Evolutionary conservation across 2,329 filamentous ascomycete genomes (phyloP).

Genomic region (Talaromyces piceae): DNA sequence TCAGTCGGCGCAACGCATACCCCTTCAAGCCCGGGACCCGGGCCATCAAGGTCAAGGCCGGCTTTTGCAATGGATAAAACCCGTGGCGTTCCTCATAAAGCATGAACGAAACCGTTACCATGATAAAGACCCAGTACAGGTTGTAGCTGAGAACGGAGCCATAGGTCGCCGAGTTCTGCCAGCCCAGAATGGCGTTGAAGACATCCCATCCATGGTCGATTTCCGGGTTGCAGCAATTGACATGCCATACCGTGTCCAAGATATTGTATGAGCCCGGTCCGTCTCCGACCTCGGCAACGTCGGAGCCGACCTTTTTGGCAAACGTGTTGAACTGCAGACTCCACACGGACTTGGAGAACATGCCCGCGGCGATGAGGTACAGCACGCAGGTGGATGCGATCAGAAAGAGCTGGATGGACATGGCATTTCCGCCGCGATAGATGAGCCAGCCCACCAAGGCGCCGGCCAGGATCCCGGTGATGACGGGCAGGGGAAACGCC

Average conservation of each 20-base stretch:
- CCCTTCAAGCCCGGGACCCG: slow-evolving; percentile 18
- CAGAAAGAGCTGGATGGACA: slow-evolving; percentile 68
- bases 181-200: slow-evolving; percentile 79
- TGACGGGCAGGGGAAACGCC: slow-evolving; percentile 68
- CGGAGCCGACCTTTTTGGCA: slow-evolving; percentile 49
- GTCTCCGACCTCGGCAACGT: slow-evolving; percentile 54
- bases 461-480: slow-evolving; percentile 64
- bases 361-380: slow-evolving; percentile 74
- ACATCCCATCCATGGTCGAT: slow-evolving; percentile 75
- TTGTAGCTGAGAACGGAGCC: slow-evolving; percentile 84
- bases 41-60: slow-evolving; percentile 12
- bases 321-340: slow-evolving; percentile 60
- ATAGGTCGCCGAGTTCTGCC: slow-evolving; percentile 82
- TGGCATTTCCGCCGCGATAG: slow-evolving; percentile 62
- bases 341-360: slow-evolving; percentile 74
- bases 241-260: slow-evolving; percentile 69
- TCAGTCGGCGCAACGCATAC: slow-evolving; percentile 15
- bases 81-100: slow-evolving; percentile 16
- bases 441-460: slow-evolving; percentile 61
- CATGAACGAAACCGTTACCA: slow-evolving; percentile 56
- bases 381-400: slow-evolving; percentile 73
- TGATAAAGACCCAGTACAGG: slow-evolving; percentile 72
- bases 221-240: slow-evolving; percentile 74
- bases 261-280: slow-evolving; percentile 77
- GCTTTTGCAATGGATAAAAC: slow-evolving; percentile 14